Percentiles rank a stretch among this genome's conserved stretches.
Evolutionary conservation across 2,329 filamentous ascomycete species (phyloP).

Genomic region (Trematosphaeria pertusa): DNA sequence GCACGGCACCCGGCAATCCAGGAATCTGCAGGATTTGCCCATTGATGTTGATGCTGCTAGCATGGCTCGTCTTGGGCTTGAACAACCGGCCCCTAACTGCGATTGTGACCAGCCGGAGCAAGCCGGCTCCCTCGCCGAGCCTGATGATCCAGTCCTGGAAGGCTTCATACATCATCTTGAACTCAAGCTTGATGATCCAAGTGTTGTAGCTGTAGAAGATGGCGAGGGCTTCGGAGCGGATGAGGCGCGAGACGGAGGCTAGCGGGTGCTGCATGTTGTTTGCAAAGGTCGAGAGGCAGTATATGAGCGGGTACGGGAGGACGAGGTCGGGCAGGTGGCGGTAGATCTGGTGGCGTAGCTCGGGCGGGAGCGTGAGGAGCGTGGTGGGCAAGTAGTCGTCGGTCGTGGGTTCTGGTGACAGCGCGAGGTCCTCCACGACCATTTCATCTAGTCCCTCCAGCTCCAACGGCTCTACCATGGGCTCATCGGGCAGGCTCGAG

Average conservation of each 20-base stretch:
- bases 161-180: conserved; percentile 49
- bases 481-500: conserved; percentile 29
- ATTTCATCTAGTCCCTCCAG: conserved; percentile 29
- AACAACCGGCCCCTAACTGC: conserved; percentile 43
- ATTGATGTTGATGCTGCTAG: conserved; percentile 26
- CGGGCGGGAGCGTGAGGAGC: conserved; percentile 45
- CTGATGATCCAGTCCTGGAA: conserved; percentile 49
- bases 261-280: conserved; percentile 47
- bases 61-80: conserved; percentile 36
- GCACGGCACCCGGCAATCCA: conserved; percentile 12
- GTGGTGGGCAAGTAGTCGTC: conserved; percentile 24
- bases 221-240: conserved; percentile 46
- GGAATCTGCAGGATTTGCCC: conserved; percentile 30
- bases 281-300: conserved; percentile 49
- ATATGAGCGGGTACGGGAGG: conserved; percentile 45
- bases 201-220: conserved; percentile 51
- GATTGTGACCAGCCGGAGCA: conserved; percentile 41
- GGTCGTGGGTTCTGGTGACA: conserved; percentile 24
- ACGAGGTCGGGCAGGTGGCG: conserved; percentile 42
- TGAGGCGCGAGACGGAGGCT: conserved; percentile 42
- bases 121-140: conserved; percentile 39
- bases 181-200: conserved; percentile 50
- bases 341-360: conserved; percentile 48
- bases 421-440: conserved; percentile 34
- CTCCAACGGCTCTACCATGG: conserved; percentile 24